Percentiles rank a stretch among this genome's conserved stretches.
phyloP scores from a whole-genome alignment of 1,139 yeast species.

The Debaryomyces coudertii region DNA sequence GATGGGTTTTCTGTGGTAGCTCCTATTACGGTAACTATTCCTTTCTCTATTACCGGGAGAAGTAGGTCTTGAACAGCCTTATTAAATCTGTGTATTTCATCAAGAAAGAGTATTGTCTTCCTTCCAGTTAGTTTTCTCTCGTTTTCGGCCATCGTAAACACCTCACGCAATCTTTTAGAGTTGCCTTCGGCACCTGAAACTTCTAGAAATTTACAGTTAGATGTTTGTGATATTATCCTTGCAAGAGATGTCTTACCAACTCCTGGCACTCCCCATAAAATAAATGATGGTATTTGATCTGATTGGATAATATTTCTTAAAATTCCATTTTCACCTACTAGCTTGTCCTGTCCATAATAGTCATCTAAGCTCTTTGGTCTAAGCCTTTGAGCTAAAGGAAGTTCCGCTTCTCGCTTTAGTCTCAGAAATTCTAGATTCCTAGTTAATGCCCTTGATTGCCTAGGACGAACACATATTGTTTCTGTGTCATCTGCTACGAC shows the following conservation, averaged over 20 bases:
- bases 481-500: not conserved
- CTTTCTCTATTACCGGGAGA: conserved; percentile 71
- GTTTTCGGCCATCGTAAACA: conserved; percentile 73
- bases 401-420: conserved; percentile 48
- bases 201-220: conserved; percentile 69
- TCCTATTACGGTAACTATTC: conserved; percentile 72
- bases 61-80: conserved; percentile 89
- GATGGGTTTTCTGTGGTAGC: conserved; percentile 99
- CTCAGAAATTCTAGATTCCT: conserved; percentile 22
- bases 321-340: conserved; percentile 75
- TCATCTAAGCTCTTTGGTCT: conserved; percentile 77
- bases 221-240: conserved; percentile 57
- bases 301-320: conserved; percentile 66
- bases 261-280: conserved; percentile 96
- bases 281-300: conserved; percentile 76
- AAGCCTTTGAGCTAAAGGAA: conserved; percentile 86
- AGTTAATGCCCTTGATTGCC: conserved; percentile 15
- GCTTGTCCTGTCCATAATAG: conserved; percentile 83
- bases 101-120: conserved; percentile 79
- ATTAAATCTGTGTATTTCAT: conserved; percentile 91
- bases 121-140: conserved; percentile 67
- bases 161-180: conserved; percentile 67
- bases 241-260: conserved; percentile 88
- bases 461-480: conserved; percentile 6
- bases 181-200: conserved; percentile 85